These are phyloP conservation scores for Dryadomyces sulphureus DNA, from an alignment of 2,329 filamentous ascomycete species.

Conservation along the genomic window DNA sequence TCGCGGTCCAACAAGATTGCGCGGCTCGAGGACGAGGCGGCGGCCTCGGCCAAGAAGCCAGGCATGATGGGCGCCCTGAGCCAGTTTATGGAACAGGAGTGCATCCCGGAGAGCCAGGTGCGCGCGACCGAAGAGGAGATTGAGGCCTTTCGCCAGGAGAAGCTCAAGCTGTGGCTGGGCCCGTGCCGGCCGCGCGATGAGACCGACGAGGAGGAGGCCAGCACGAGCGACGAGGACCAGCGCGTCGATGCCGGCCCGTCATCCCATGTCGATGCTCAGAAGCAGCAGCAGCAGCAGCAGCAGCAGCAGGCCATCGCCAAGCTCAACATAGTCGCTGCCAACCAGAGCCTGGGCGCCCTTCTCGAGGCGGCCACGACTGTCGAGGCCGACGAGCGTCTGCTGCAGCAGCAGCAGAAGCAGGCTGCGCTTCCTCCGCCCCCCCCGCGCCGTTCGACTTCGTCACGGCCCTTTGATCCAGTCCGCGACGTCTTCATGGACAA, in stretches of 20 bases:
- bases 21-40: slow-evolving; percentile 13
- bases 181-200: slow-evolving; percentile 5
- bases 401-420: too few relatives aligned
- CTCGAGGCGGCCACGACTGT: neutral
- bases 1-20: slow-evolving; percentile 24
- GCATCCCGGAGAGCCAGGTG: slow-evolving; percentile 12
- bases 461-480: slow-evolving; percentile 29
- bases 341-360: neutral
- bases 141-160: slow-evolving; percentile 8
- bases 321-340: neutral
- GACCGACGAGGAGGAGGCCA: slow-evolving; percentile 1
- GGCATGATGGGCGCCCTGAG: slow-evolving; percentile 11
- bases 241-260: neutral
- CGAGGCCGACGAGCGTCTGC: too few relatives aligned
- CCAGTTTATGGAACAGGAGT: slow-evolving; percentile 13
- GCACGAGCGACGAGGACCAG: slow-evolving; percentile 11
- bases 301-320: neutral
- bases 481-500: slow-evolving; percentile 23
- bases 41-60: slow-evolving; percentile 5
- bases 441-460: slow-evolving; percentile 14
- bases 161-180: slow-evolving; percentile 10
- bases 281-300: neutral
- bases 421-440: neutral
- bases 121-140: slow-evolving; percentile 3
- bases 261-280: too few relatives aligned